These are phyloP conservation scores for Akebia trifoliata DNA, from an alignment of 164 flowering plant genomes.

Conservation along the genomic window DNA sequence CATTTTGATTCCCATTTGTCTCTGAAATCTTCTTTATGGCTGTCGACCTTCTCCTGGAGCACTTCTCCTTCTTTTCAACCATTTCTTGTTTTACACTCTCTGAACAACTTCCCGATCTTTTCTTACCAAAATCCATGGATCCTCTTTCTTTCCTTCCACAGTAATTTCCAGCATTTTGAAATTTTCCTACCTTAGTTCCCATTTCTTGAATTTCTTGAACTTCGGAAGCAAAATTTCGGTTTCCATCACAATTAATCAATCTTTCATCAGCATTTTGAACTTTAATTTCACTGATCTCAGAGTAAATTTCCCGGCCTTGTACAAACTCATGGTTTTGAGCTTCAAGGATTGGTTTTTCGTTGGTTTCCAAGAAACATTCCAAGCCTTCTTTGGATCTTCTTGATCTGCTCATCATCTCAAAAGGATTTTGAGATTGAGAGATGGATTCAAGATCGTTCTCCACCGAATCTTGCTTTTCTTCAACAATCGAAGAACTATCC, in stretches of 20 bases:
- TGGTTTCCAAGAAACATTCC: background rate
- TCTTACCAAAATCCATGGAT: background rate
- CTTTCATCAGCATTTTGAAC: background rate
- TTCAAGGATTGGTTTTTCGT: background rate
- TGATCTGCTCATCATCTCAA: background rate
- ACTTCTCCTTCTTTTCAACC: constrained; percentile 25
- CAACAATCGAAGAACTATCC: background rate
- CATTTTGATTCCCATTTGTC: constrained; percentile 7
- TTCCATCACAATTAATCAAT: background rate
- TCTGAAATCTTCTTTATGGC: constrained; percentile 18
- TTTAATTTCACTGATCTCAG: background rate
- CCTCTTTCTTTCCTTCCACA: constrained; percentile 5
- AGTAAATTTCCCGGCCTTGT: background rate
- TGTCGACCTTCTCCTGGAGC: constrained; percentile 21
- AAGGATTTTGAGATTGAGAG: background rate
- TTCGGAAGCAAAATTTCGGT: background rate
- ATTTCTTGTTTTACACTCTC: constrained; percentile 10
- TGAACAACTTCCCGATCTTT: background rate
- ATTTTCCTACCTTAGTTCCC: background rate
- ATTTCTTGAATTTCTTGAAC: constrained; percentile 3
- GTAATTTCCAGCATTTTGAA: background rate
- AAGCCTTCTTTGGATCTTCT: background rate
- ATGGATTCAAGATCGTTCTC: background rate
- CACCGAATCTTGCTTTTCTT: background rate
- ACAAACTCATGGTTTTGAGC: background rate